phyloP scores from a whole-genome alignment of 1,284 basidiomycete genomes.

The Fistulina hepatica region DNA sequence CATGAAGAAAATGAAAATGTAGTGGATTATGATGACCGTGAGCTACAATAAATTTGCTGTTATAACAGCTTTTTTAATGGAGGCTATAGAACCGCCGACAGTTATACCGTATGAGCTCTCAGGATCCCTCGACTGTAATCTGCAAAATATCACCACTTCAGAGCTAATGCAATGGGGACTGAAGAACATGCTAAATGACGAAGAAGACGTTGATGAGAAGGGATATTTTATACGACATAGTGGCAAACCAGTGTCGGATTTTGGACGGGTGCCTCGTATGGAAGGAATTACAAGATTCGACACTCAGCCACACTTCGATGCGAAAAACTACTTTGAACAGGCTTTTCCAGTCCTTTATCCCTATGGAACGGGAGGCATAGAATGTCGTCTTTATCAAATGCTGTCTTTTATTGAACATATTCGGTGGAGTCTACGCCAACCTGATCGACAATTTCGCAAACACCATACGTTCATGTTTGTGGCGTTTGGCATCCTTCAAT shows the following conservation, averaged over 20 bases:
- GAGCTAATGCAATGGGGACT: neutral
- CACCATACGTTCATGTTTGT: constrained; percentile 26
- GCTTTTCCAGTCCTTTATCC: constrained; percentile 30
- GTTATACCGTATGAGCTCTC: neutral
- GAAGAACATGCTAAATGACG: too few species aligned
- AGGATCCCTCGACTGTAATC: neutral
- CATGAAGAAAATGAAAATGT: too few species aligned
- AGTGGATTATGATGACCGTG: too few species aligned
- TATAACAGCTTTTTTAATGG: neutral
- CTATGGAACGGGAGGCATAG: constrained; percentile 29
- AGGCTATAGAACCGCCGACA: neutral
- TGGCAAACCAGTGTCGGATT: neutral
- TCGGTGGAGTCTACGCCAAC: constrained; percentile 27
- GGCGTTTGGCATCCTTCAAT: constrained; percentile 25
- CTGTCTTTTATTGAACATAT: constrained; percentile 25
- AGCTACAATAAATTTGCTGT: too few species aligned
- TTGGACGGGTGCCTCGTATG: neutral
- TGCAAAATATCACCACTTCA: neutral
- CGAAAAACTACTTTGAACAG: neutral
- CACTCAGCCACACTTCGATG: too few species aligned
- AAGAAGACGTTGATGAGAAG: neutral
- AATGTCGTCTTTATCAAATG: constrained; percentile 13
- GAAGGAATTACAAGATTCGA: too few species aligned
- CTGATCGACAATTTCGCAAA: constrained; percentile 22
- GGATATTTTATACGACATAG: neutral